Evolutionary conservation across 306 rosid genomes (phyloP), one percentile per base, ranked within the genome.

Genomic region (Vigna unguiculata): DNA sequence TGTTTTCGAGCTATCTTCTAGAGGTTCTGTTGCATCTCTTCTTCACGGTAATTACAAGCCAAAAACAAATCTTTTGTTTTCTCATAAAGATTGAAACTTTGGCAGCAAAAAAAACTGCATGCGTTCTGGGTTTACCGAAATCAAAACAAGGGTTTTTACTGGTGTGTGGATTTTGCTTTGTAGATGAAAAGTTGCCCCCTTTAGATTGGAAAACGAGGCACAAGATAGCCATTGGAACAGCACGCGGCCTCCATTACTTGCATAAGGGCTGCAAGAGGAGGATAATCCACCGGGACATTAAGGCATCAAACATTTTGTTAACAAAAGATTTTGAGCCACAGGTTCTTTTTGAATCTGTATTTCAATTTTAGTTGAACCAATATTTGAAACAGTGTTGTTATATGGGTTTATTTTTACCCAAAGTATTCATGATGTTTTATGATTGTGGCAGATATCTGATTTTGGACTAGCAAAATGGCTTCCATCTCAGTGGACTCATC

Each of bases 401-500:
- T 21, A 59, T 32, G 52, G 16, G 41, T 52, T 13, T 20, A 24
- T 15, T 73, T 51, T 48, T 17, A 40, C 51, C 32, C 24, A 2
- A 7, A 57, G 32, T 72, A 60, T 6, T 22, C 12, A 40, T 40
- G 2, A 1, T 75, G 46, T 54, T 65, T 13, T 77, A 19, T 64
- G 16, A 20, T 54, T 67, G 52, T 67, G 52, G 76, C 81, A 96
- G 97, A 96, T 96, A 81, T 96, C 98, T 46, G 99, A 96, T 88
- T 96, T 96, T 83, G 99, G 99, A 63, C 83, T 96, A 28, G 98
- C 98, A n/a, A 96, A 93, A 49, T 96, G 99, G 99, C 99, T 96
- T 66, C 99, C 99, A 61, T 91, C 92, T 49, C 97, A 96, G 51
- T 92, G 97, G 99, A 87, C 93, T 81, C 99, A 96, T 81, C 98